Percentiles rank a stretch among this genome's conserved stretches.
phyloP scores from a whole-genome alignment of 306 rosid genomes.

The Mimosa pudica region DNA sequence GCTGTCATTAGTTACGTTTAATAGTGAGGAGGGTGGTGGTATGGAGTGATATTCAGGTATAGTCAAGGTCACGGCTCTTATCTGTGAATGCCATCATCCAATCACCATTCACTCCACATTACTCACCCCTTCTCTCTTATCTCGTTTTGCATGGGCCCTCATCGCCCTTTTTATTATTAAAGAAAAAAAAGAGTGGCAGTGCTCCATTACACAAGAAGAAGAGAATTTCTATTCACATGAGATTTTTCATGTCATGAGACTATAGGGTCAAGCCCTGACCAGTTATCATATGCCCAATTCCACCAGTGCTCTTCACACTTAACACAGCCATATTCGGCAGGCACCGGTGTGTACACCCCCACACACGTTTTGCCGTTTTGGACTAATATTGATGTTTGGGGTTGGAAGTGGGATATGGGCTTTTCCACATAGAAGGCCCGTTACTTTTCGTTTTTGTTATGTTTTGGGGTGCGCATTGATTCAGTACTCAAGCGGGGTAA shows the following conservation, averaged over 20 bases:
- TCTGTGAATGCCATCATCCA: conserved; percentile 55
- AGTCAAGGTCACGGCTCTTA: conserved; percentile 52
- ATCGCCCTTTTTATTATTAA: not conserved
- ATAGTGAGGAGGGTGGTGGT: not conserved
- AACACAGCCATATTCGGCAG: not conserved
- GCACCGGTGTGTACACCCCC: not conserved
- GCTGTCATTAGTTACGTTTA: conserved; percentile 6
- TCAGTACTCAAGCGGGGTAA: not conserved
- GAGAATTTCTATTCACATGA: too few relatives aligned
- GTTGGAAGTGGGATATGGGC: not conserved
- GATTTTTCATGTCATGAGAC: too few relatives aligned
- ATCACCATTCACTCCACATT: conserved; percentile 49
- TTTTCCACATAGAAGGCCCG: not conserved
- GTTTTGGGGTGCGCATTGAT: not conserved
- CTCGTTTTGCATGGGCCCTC: conserved; percentile 31
- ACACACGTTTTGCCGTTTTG: not conserved
- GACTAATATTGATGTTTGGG: not conserved
- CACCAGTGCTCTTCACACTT: not conserved
- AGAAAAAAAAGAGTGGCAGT: too few relatives aligned
- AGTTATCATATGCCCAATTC: not conserved
- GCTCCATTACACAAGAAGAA: too few relatives aligned
- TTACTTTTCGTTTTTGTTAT: not conserved
- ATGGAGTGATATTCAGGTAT: conserved; percentile 50
- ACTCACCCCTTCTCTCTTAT: conserved; percentile 40
- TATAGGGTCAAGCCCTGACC: not conserved